These are phyloP conservation scores for Penicillium paradoxum DNA, from an alignment of 495 filamentous ascomycete genomes.

Conservation along the genomic window DNA sequence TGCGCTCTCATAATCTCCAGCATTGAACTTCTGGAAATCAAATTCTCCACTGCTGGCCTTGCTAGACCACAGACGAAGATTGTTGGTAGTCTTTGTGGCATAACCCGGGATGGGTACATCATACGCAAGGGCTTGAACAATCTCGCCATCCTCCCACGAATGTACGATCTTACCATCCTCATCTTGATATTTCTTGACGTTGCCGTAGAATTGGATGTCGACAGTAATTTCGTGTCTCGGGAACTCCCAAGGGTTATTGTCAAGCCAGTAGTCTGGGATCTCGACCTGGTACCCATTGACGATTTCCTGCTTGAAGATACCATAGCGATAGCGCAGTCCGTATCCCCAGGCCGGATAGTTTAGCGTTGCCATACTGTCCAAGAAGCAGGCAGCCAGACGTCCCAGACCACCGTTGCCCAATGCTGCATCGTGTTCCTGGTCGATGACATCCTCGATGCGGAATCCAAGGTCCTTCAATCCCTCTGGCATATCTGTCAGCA, in stretches of 20 bases:
- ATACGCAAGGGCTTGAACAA: slow-evolving; percentile 87
- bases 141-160: slow-evolving; percentile 89
- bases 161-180: slow-evolving; percentile 66
- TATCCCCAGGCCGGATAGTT: slow-evolving; percentile 98
- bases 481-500: slow-evolving; percentile 39
- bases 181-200: slow-evolving; percentile 67
- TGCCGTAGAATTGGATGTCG: slow-evolving; percentile 92
- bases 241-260: slow-evolving; percentile 99
- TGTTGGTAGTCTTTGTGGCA: slow-evolving; percentile 86
- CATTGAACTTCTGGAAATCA: slow-evolving; percentile 99
- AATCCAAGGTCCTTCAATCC: slow-evolving; percentile 88
- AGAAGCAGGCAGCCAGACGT: slow-evolving; percentile 90
- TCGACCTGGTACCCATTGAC: slow-evolving; percentile 96
- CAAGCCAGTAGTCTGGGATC: slow-evolving; percentile 97
- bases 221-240: slow-evolving; percentile 91
- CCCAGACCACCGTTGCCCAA: slow-evolving; percentile 95
- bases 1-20: slow-evolving; percentile 93
- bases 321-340: slow-evolving; percentile 89
- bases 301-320: slow-evolving; percentile 99
- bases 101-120: slow-evolving; percentile 95
- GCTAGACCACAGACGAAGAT: slow-evolving; percentile 92
- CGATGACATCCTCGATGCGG: slow-evolving; percentile 92
- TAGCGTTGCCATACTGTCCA: slow-evolving; percentile 90
- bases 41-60: slow-evolving; percentile 97
- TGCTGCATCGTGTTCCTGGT: slow-evolving; percentile 93